These are phyloP conservation scores for Lichtheimia hyalospora DNA, from an alignment of 371 early-diverging fungal species.

Conservation along the genomic window DNA sequence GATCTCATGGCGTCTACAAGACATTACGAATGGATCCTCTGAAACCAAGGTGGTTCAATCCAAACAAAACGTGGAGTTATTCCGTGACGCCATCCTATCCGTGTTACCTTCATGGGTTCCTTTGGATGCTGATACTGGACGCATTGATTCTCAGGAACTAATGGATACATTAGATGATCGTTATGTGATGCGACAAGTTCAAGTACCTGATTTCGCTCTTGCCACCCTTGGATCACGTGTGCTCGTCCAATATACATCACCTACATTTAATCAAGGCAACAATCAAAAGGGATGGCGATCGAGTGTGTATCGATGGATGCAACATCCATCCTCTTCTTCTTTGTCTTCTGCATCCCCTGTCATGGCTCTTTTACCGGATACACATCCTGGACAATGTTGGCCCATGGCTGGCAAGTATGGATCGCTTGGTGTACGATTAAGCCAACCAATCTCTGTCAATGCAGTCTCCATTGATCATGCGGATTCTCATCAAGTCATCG, in stretches of 20 bases:
- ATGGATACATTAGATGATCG: too few species aligned
- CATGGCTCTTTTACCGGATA: constrained; percentile 51
- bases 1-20: too few species aligned
- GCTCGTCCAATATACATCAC: constrained; percentile 57
- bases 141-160: too few species aligned
- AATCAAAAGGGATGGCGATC: not conserved
- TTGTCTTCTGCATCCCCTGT: constrained; percentile 19
- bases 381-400: constrained; percentile 75
- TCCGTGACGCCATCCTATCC: too few species aligned
- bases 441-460: constrained; percentile 50
- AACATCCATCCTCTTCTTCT: too few species aligned
- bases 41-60: too few species aligned
- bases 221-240: constrained; percentile 63
- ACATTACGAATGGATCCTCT: too few species aligned
- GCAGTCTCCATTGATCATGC: constrained; percentile 72
- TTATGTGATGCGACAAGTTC: too few species aligned
- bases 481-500: constrained; percentile 49
- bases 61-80: too few species aligned
- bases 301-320: not conserved
- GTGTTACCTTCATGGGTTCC: too few species aligned
- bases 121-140: too few species aligned
- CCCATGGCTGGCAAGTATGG: constrained; percentile 65
- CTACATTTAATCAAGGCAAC: constrained; percentile 27
- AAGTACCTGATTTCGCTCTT: constrained; percentile 64
- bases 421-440: constrained; percentile 61